A percentile compares a stretch with the other conserved stretches of the same genome.
Evolutionary conservation across 1,139 yeast genomes (phyloP).

Genomic region (Suhomyces ambrosiae): DNA sequence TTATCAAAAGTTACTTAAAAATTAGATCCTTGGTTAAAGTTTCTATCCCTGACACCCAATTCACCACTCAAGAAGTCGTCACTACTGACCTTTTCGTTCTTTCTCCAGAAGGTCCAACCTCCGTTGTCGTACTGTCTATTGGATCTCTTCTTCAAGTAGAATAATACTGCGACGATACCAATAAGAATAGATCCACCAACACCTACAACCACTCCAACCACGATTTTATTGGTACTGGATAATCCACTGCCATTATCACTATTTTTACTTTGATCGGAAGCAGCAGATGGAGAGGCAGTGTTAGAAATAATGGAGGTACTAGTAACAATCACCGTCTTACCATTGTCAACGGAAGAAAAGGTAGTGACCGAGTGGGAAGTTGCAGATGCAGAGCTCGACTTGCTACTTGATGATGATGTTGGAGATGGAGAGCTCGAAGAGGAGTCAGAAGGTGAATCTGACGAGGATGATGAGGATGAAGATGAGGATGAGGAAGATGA

Average conservation of each 20-base stretch:
- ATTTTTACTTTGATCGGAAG: constrained; percentile 19
- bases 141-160: constrained; percentile 38
- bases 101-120: constrained; percentile 57
- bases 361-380: constrained; percentile 26
- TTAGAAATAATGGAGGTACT: constrained; percentile 34
- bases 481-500: constrained; percentile 14
- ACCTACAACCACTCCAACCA: constrained; percentile 55
- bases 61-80: constrained; percentile 64
- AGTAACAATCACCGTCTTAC: constrained; percentile 43
- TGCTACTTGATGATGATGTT: constrained; percentile 10
- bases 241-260: constrained; percentile 32
- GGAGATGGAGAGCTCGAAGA: constrained; percentile 10
- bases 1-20: constrained; percentile 29
- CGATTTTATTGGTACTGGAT: constrained; percentile 46
- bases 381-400: constrained; percentile 9
- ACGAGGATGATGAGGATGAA: background rate
- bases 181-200: constrained; percentile 49
- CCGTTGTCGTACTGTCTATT: constrained; percentile 32
- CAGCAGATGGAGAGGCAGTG: constrained; percentile 31
- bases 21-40: constrained; percentile 51
- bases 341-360: constrained; percentile 36
- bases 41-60: constrained; percentile 54
- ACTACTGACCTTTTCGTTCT: constrained; percentile 45
- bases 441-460: background rate
- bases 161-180: constrained; percentile 39